phyloP scores from a whole-genome alignment of 2,329 filamentous ascomycete species.

The Aspergillus pseudoviridinutans region DNA sequence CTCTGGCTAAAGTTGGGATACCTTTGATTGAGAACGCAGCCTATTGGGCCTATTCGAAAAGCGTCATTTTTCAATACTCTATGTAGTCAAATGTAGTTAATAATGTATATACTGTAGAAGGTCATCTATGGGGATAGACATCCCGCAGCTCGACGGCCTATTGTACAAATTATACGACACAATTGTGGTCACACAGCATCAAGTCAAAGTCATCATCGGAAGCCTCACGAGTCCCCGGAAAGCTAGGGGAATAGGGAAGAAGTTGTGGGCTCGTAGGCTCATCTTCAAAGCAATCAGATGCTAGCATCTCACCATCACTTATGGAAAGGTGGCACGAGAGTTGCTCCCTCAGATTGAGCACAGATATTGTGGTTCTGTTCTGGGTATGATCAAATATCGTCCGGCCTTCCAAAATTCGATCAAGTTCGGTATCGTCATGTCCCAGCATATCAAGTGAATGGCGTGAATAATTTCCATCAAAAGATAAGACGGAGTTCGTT shows the following conservation, averaged over 20 bases:
- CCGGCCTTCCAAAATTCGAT: background rate
- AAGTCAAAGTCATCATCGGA: background rate
- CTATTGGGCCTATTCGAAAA: too few species aligned
- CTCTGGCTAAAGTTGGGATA: background rate
- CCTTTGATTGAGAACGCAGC: background rate
- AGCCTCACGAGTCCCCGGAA: background rate
- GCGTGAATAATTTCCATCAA: background rate
- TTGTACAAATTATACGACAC: background rate
- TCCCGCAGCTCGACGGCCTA: background rate
- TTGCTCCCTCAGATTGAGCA: background rate
- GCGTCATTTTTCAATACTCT: too few species aligned
- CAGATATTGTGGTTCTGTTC: background rate
- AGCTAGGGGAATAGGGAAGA: background rate
- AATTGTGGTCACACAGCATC: constrained; percentile 7
- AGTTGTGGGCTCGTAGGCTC: background rate
- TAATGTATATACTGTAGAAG: background rate
- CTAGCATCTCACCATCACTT: constrained; percentile 3
- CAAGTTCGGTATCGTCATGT: background rate
- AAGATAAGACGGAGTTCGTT: constrained; percentile 1
- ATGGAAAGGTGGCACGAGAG: background rate
- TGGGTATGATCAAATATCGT: background rate
- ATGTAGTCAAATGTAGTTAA: background rate
- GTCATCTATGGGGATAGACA: background rate
- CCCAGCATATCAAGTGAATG: background rate
- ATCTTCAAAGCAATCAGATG: background rate